These are phyloP conservation scores for Mycena capillaripes DNA, from an alignment of 768 basidiomycete genomes.

Conservation along the genomic window DNA sequence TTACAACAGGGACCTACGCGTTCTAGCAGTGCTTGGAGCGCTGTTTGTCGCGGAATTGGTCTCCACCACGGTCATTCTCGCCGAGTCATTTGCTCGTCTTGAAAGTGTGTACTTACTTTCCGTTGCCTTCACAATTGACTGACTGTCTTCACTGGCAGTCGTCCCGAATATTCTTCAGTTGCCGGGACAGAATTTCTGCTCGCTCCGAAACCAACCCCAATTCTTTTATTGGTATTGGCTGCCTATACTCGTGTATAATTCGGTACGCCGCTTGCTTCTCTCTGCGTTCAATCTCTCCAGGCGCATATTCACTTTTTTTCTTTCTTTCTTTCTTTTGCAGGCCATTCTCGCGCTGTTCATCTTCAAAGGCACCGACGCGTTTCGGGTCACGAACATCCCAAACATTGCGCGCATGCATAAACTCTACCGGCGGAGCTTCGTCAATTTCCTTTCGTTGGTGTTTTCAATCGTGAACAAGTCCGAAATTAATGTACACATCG, in stretches of 20 bases:
- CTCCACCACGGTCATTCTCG: constrained; percentile 39
- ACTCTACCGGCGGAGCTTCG: constrained; percentile 22
- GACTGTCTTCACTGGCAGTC: too few relatives aligned
- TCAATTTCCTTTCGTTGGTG: constrained; percentile 23
- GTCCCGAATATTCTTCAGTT: too few relatives aligned
- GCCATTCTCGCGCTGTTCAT: constrained; percentile 43
- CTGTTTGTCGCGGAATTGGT: constrained; percentile 36
- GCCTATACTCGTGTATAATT: constrained; percentile 26
- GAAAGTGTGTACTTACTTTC: constrained; percentile 14
- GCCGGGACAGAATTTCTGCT: background rate
- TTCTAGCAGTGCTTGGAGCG: constrained; percentile 34
- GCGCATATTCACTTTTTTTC: constrained; percentile 31
- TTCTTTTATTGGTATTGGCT: constrained; percentile 38
- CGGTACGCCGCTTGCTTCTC: background rate
- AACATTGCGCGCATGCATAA: background rate
- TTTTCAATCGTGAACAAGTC: background rate
- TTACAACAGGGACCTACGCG: constrained; percentile 40
- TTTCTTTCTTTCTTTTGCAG: constrained; percentile 31
- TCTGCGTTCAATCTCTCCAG: constrained; percentile 15
- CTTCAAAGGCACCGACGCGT: constrained; percentile 37
- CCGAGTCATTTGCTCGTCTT: constrained; percentile 34
- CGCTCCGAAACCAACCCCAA: background rate
- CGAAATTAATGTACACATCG: background rate
- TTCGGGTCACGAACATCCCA: background rate
- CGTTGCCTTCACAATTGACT: background rate